Evolutionary conservation across 2,329 filamentous ascomycete genomes (phyloP), one percentile per base, ranked within the genome.

Genomic region (Penicillium sp.): DNA sequence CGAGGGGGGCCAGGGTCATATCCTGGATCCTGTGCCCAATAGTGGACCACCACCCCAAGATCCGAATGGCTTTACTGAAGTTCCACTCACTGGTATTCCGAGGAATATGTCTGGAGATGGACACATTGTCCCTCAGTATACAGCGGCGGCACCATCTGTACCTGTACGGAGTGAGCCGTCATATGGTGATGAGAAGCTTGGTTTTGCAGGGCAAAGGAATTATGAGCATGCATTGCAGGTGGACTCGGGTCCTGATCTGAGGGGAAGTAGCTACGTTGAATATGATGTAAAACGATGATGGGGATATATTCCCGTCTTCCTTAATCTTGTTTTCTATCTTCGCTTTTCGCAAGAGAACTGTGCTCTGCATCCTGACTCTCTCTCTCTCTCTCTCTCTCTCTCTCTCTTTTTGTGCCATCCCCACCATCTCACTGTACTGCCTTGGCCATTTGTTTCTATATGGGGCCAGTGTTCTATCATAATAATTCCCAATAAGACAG

Each of bases 1-100:
- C 10, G 86, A 89, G 67, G 85, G 86, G 33, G 86, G 86, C 21
- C 42, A 42, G 33, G 71, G 72, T 15, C 78, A 67, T 49, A 61
- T 62, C 4, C 50, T 65, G 21, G 64, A 61, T 13, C 42, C 65
- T 0, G 51, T 61, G 2, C 56, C 54, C 7, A 53, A 52, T 29
- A 33, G 52, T 54, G 53, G 50, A 21, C 57, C 51, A 2, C 53
- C 61, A 1, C 33, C 25, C 1, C 56, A 63, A 1, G 69, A 67
- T 42, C 55, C 59, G 6, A 56, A 63, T 25, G 75, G 67, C 1
- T 78, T 78, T 59, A 66, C 62, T 8, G 71, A 78, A 41, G 68
- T 79, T 15, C 75, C 76, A 10, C 61, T 79, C 21, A 71, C 69
- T 10, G 65, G 67, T 43, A 57, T 75, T 5, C 69, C 70, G 33